A percentile compares a stretch with the other conserved stretches of the same genome.
Evolutionary conservation across 306 rosid species (phyloP).

Genomic region (Hippophae rhamnoides): DNA sequence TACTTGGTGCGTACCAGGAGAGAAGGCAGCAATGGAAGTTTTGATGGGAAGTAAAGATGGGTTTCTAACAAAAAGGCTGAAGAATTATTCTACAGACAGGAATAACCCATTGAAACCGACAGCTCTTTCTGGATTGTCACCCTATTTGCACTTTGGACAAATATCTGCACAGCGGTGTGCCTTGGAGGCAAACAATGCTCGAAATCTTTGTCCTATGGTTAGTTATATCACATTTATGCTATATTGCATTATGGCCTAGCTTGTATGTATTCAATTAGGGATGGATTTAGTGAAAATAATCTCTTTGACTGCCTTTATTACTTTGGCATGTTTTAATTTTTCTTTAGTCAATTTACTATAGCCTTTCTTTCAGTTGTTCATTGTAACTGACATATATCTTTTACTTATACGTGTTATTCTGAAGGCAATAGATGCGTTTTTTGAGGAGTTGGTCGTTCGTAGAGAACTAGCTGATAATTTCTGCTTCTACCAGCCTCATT

Average conservation of each 20-base stretch:
- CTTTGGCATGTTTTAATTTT: neutral
- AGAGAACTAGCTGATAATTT: slow-evolving; percentile 90
- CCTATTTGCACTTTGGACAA: slow-evolving; percentile 90
- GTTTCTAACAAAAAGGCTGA: slow-evolving; percentile 80
- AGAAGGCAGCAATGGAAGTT: slow-evolving; percentile 67
- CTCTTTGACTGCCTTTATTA: neutral
- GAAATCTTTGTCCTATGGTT: slow-evolving; percentile 54
- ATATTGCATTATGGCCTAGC: neutral
- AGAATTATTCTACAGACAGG: slow-evolving; percentile 50
- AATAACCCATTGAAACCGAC: slow-evolving; percentile 65
- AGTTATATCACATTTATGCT: slow-evolving; percentile 11
- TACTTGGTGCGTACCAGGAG: slow-evolving; percentile 86
- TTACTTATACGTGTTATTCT: slow-evolving; percentile 21
- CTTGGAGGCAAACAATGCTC: slow-evolving; percentile 58
- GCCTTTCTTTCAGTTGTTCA: slow-evolving; percentile 5
- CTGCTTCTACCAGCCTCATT: slow-evolving; percentile 80
- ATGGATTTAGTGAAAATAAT: neutral
- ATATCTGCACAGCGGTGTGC: slow-evolving; percentile 91
- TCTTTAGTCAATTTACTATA: neutral
- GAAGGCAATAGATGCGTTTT: slow-evolving; percentile 71
- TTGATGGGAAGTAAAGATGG: slow-evolving; percentile 73
- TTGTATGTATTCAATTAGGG: neutral
- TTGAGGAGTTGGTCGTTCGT: slow-evolving; percentile 82
- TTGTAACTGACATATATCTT: slow-evolving; percentile 5
- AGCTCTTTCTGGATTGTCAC: slow-evolving; percentile 81